These are phyloP conservation scores for Diaporthe velutina DNA, from an alignment of 2,329 filamentous ascomycete species.

Conservation along the genomic window DNA sequence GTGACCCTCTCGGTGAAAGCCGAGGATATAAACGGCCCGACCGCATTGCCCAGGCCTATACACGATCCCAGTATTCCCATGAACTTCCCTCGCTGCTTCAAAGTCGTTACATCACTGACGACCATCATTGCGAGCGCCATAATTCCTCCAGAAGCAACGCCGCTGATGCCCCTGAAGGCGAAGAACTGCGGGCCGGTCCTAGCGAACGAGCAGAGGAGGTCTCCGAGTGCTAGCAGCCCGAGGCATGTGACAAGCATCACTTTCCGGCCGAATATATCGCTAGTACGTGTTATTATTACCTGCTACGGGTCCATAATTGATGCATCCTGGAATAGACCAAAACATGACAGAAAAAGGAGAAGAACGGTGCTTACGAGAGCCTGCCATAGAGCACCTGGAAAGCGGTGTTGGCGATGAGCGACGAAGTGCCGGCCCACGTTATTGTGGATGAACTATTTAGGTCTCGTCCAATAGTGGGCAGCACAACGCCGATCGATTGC, in stretches of 20 bases:
- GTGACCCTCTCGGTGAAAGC: constrained; percentile 52
- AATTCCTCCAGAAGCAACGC: constrained; percentile 73
- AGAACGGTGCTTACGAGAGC: too few species aligned
- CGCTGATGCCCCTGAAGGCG: constrained; percentile 70
- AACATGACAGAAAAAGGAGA: not conserved
- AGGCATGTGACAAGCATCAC: constrained; percentile 67
- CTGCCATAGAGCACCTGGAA: constrained; percentile 77
- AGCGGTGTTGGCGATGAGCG: constrained; percentile 69
- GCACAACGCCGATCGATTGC: constrained; percentile 64
- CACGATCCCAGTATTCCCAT: constrained; percentile 57
- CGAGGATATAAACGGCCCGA: constrained; percentile 59
- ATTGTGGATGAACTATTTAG: constrained; percentile 63
- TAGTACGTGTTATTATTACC: not conserved
- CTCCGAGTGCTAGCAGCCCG: constrained; percentile 65
- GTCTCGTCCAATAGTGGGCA: constrained; percentile 65
- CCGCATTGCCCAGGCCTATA: constrained; percentile 56
- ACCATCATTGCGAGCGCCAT: constrained; percentile 72
- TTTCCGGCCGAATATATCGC: constrained; percentile 72
- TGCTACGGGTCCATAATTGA: too few species aligned
- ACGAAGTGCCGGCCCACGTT: constrained; percentile 66
- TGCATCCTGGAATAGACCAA: not conserved
- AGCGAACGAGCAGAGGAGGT: constrained; percentile 70
- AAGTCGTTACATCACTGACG: constrained; percentile 69
- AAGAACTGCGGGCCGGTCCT: constrained; percentile 70
- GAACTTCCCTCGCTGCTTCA: constrained; percentile 70